phyloP scores from a whole-genome alignment of 352 stramenopile species.

The Pythium scleroteichum region DNA sequence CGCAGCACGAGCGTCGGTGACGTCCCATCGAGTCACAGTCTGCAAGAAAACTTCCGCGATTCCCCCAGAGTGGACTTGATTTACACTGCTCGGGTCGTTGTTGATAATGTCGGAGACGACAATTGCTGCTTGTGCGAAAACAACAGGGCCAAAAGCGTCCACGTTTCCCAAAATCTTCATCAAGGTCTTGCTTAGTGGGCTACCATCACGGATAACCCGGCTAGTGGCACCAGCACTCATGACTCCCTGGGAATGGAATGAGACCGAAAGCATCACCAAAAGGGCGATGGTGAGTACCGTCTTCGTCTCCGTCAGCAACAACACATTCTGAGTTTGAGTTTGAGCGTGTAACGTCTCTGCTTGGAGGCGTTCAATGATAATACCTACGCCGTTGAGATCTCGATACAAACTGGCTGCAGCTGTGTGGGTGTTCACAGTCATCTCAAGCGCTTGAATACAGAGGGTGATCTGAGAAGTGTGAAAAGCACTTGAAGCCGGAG shows the following conservation, averaged over 20 bases:
- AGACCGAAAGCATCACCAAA: constrained; percentile 78
- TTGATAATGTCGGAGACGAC: constrained; percentile 98
- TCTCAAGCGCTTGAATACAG: constrained; percentile 82
- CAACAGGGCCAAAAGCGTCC: constrained; percentile 90
- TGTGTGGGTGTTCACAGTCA: constrained; percentile 74
- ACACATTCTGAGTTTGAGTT: neutral
- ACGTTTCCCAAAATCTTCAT: constrained; percentile 90
- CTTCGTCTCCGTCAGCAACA: constrained; percentile 55
- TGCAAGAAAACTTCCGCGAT: constrained; percentile 93
- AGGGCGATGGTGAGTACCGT: constrained; percentile 67
- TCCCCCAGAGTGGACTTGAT: constrained; percentile 92
- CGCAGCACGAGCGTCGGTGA: constrained; percentile 50
- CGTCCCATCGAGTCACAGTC: constrained; percentile 86
- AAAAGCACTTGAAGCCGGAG: constrained; percentile 51
- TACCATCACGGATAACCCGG: constrained; percentile 85
- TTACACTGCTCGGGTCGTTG: constrained; percentile 94
- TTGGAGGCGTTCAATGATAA: constrained; percentile 79
- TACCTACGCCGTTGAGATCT: constrained; percentile 83
- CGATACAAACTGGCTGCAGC: constrained; percentile 72
- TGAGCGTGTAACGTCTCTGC: constrained; percentile 38
- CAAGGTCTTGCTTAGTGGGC: constrained; percentile 87
- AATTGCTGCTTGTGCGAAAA: constrained; percentile 91
- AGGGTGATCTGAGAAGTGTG: constrained; percentile 76
- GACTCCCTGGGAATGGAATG: constrained; percentile 85
- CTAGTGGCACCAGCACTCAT: constrained; percentile 87